Evolutionary conservation across 306 rosid genomes (phyloP).

Genomic region (Cyamopsis tetragonoloba): DNA sequence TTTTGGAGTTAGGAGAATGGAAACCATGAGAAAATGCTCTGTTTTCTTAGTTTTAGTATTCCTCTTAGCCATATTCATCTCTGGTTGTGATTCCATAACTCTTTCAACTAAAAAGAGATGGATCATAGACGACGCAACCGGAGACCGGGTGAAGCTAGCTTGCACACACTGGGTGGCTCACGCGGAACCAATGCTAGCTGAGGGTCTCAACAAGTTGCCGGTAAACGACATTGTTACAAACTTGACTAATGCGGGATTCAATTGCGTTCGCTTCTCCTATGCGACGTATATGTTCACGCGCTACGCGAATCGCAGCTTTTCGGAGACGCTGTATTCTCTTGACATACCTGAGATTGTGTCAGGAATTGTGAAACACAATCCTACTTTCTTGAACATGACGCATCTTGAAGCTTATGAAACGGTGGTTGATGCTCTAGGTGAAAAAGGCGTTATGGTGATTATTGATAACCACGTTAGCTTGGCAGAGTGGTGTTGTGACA

Average conservation of each 20-base stretch:
- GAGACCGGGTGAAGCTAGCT: constrained; percentile 30
- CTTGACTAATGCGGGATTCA: not conserved
- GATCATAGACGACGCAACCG: constrained; percentile 36
- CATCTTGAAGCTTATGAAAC: constrained; percentile 30
- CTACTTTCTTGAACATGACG: constrained; percentile 31
- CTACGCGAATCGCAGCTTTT: not conserved
- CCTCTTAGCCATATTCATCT: not conserved
- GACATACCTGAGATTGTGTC: not conserved
- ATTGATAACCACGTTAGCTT: constrained; percentile 45
- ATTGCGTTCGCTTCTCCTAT: constrained; percentile 42
- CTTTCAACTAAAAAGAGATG: constrained; percentile 39
- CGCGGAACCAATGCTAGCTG: constrained; percentile 26
- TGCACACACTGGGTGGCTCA: constrained; percentile 42
- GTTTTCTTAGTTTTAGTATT: not conserved
- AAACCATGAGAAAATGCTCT: not conserved
- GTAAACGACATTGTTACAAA: constrained; percentile 7
- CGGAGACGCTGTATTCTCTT: not conserved
- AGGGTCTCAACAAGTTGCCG: constrained; percentile 36
- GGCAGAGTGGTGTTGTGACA: constrained; percentile 38
- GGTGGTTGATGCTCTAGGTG: constrained; percentile 30
- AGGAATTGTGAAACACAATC: constrained; percentile 25
- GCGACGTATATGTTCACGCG: constrained; percentile 44
- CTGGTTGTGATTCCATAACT: constrained; percentile 8
- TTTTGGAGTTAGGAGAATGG: not conserved
- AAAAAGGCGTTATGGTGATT: constrained; percentile 19